phyloP scores from a whole-genome alignment of 2,329 filamentous ascomycete genomes.

The Diaporthe nobilis region DNA sequence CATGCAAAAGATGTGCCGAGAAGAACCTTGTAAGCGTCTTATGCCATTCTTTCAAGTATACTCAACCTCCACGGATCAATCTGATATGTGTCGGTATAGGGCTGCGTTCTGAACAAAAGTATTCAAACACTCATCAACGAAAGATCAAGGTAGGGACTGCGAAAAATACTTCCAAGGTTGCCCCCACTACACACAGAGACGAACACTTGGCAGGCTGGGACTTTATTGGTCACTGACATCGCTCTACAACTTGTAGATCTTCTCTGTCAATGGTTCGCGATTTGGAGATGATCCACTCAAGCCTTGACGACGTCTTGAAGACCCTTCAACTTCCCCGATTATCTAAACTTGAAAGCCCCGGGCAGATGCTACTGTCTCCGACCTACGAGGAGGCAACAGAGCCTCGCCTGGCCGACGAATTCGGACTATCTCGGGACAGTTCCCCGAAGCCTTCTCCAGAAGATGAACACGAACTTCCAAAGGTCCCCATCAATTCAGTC shows the following conservation, averaged over 20 bases:
- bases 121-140: constrained; percentile 59
- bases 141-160: constrained; percentile 51
- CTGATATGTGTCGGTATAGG: neutral
- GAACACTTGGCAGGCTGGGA: neutral
- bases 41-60: neutral
- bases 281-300: constrained; percentile 45
- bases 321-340: constrained; percentile 21
- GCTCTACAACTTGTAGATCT: neutral
- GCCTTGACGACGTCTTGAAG: constrained; percentile 44
- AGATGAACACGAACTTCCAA: constrained; percentile 52
- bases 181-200: neutral
- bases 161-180: constrained; percentile 18
- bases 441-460: constrained; percentile 11
- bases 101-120: constrained; percentile 57
- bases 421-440: neutral
- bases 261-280: constrained; percentile 37
- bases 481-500: constrained; percentile 51
- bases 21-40: constrained; percentile 48
- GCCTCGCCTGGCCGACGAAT: constrained; percentile 1
- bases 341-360: constrained; percentile 1
- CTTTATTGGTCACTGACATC: neutral
- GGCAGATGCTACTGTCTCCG: neutral
- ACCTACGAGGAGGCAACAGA: constrained; percentile 6
- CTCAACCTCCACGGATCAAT: neutral
- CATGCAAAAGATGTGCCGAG: constrained; percentile 55